Evolutionary conservation across 306 rosid species (phyloP).

Genomic region (Cicer bijugum): DNA sequence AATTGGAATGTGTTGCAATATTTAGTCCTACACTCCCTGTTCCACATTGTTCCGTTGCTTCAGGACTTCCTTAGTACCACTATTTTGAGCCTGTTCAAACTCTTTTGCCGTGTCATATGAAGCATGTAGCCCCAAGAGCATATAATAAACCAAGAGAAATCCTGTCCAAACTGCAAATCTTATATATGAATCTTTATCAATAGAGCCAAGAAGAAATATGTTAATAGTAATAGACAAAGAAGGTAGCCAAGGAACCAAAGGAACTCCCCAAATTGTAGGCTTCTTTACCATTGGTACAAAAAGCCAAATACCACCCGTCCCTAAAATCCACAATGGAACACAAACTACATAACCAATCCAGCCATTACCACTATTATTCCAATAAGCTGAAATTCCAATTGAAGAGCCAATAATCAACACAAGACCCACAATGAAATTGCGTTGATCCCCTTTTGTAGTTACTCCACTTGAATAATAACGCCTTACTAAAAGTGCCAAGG

Average conservation of each 20-base stretch:
- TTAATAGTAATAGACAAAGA: slow-evolving; percentile 66
- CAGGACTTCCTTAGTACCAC: background rate
- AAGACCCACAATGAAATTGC: slow-evolving; percentile 53
- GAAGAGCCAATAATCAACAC: slow-evolving; percentile 57
- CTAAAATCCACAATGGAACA: slow-evolving; percentile 58
- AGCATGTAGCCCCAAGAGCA: slow-evolving; percentile 52
- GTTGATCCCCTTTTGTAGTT: slow-evolving; percentile 45
- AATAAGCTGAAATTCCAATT: slow-evolving; percentile 45
- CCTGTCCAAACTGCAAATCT: slow-evolving; percentile 48
- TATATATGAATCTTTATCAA: slow-evolving; percentile 56
- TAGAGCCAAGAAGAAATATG: slow-evolving; percentile 76
- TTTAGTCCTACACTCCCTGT: background rate
- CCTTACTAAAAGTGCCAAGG: slow-evolving; percentile 67
- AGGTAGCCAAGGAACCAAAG: slow-evolving; percentile 81
- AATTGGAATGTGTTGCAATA: background rate
- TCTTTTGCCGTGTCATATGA: slow-evolving; percentile 52
- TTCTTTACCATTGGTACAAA: slow-evolving; percentile 65
- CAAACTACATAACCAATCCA: slow-evolving; percentile 60
- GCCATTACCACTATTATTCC: slow-evolving; percentile 41
- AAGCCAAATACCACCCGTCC: slow-evolving; percentile 55
- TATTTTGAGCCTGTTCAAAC: slow-evolving; percentile 6
- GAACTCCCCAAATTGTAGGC: slow-evolving; percentile 77
- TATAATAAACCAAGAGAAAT: slow-evolving; percentile 43
- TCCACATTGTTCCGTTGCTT: slow-evolving; percentile 44
- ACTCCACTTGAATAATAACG: slow-evolving; percentile 62